phyloP scores from a whole-genome alignment of 1,284 basidiomycete genomes.

The Apiotrichum sp. region DNA sequence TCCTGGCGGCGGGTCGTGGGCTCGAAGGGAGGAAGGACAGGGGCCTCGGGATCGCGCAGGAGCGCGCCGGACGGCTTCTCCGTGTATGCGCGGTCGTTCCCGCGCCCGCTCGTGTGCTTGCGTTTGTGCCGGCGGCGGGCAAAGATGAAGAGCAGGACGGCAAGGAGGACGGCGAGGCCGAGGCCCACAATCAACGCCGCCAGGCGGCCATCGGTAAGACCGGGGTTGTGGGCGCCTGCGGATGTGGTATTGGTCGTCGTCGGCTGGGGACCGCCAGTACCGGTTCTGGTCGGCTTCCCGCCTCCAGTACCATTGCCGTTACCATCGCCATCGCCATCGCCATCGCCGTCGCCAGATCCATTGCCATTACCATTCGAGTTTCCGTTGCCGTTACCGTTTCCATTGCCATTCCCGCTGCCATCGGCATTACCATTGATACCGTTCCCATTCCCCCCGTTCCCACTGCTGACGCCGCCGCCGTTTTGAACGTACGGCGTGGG shows the following conservation, averaged over 20 bases:
- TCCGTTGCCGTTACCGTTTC: neutral
- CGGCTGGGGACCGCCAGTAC: neutral
- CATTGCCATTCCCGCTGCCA: neutral
- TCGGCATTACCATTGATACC: neutral
- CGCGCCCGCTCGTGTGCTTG: neutral
- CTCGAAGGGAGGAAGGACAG: neutral
- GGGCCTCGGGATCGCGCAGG: neutral
- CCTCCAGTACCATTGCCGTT: neutral
- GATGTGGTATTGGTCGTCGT: neutral
- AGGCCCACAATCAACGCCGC: neutral
- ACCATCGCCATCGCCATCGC: neutral
- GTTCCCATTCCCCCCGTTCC: neutral
- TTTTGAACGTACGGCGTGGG: neutral
- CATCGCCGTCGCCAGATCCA: neutral
- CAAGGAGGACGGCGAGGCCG: neutral
- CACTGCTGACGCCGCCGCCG: neutral
- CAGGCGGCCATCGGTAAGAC: neutral
- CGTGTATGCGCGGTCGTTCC: neutral
- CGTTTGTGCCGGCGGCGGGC: slow-evolving; percentile 1
- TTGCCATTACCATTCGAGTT: neutral
- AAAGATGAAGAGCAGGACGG: neutral
- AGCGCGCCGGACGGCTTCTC: neutral
- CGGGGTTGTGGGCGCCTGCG: neutral
- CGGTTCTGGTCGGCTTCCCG: neutral
- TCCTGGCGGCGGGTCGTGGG: neutral